Conservation (phyloP, 257 asterid genomes). For the Cynanchum wilfordii region DNA sequence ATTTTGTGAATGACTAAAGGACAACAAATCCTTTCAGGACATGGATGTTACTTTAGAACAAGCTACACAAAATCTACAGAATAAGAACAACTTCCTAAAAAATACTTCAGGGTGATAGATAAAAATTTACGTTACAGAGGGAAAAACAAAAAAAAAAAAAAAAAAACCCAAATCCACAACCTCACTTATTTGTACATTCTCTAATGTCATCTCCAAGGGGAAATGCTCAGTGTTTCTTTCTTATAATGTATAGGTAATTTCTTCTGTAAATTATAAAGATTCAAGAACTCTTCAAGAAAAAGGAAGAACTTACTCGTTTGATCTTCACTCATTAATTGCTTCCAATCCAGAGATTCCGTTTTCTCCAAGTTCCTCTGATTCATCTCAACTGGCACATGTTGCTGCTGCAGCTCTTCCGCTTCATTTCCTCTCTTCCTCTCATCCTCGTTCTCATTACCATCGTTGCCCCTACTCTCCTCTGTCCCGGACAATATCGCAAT, state of each 20-base stretch:
- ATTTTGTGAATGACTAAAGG: background rate
- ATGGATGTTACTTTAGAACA: background rate
- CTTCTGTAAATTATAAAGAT: background rate
- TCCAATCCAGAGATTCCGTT: constrained; percentile 79
- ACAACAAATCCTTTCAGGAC: background rate
- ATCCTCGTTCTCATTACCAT: constrained; percentile 29
- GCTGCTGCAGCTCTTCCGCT: constrained; percentile 16
- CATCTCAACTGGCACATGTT: constrained; percentile 33
- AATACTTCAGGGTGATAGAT: background rate
- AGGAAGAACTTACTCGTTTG: constrained; percentile 45
- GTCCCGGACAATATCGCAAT: constrained; percentile 4
- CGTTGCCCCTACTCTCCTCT: constrained; percentile 30
- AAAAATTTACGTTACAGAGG: background rate
- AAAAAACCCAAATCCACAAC: background rate
- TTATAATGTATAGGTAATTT: background rate
- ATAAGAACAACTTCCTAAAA: background rate
- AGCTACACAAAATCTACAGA: background rate
- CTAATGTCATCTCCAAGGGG: background rate
- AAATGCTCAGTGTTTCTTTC: too few relatives aligned
- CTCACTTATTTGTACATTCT: background rate
- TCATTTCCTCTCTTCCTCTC: constrained; percentile 28
- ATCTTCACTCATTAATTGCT: constrained; percentile 63
- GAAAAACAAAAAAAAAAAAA: background rate
- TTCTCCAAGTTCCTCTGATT: constrained; percentile 59
- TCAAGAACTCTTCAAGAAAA: background rate